Base-by-base conservation (phyloP, 768 basidiomycete genomes). In the Tricholoma bakamatsutake region DNA sequence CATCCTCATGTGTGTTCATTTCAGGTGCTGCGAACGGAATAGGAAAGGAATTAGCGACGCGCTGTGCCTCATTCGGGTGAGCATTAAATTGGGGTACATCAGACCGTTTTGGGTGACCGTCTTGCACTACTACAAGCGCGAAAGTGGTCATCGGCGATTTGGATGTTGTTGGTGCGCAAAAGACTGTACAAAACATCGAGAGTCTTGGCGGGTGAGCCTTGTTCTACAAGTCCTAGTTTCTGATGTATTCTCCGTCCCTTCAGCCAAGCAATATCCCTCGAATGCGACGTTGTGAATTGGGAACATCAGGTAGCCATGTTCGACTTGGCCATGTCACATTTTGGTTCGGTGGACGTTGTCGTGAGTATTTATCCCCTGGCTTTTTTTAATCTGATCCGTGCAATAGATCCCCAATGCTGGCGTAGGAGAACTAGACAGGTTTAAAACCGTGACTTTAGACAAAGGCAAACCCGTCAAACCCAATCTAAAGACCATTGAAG, bases 111-210 rank as follows among this genome's bases (percentile, higher is more conserved):
- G 31, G 2, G 3, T 6, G 13, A 15, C 5, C 45, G 42, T 53
- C 28, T 39, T 51, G 5, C 50, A 21, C 34, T 51, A 30, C 10
- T 27, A 37, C 53, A 83, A 24, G 82, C 2, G 79, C 81, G 13
- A 80, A 78, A 58, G 68, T 81, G 4, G 73, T 82, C 45, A 78
- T 84, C 61, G 82, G 78, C 24, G 82, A 84, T 65, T 57, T 74
- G 47, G 76, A 83, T 59, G 54, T 67, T 8, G 62, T 63, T 17
- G 74, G 71, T 2, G 79, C 73, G 11, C 64, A 75, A 57, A 68
- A 67, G 35, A 73, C 74, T 11, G 78, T 75, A 2, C 49, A 61
- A 4, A 71, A 77, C 43, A 80, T 81, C 52, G 62, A 66, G 51
- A 62, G 61, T 37, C 64, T 63, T 10, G 78, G 80, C 62, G 76